Evolutionary conservation across 768 basidiomycete genomes (phyloP), one percentile per base, ranked within the genome.

Genomic region (Leccinellum albellum): DNA sequence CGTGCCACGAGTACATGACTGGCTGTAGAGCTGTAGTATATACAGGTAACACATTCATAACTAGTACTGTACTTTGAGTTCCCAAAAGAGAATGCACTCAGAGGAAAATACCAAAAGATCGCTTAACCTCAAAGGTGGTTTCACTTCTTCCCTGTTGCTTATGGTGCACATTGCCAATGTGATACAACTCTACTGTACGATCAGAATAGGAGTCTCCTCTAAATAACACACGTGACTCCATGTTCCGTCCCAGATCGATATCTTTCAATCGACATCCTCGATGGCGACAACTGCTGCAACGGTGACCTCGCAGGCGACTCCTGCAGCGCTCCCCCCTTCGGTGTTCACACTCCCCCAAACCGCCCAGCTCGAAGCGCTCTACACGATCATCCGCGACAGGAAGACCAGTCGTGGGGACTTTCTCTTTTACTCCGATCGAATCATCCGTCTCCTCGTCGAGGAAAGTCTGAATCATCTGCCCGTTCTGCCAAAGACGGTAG

Each of bases 341-440:
- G 94, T 96, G n/a, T 86, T 89, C 70, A 93, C 90, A 4, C 79
- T 98, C 2, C 88, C 87, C 0, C 91, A 89, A 64, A 98, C 94
- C 0, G 86, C 90, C 1, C 96, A 98, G 75, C 85, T 99, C 21
- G 94, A 97, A 70, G 94, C 94, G 2, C 78, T 98, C 29, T 91
- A 96, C 76, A 98, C 94, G 12, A 96, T 97, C 72, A 95, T 97
- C 71, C 74, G 96, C 52, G 87, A 96, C 73, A 88, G 86, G 74
- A 82, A 87, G 42, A 97, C 96, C 3, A 82, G 83, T 26, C 78
- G 94, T 53, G 94, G 94, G 8, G 97, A 98, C 70, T 99, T 99
- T 66, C 82, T 99, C 59, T 99, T 98, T 75, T 95, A 95, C 72
- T 89, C 89, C 12, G 92, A 94, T 74, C 81, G 94, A 17, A 94